Base-by-base conservation (phyloP, 2,329 filamentous ascomycete genomes). In the Fusarium metavorans region DNA sequence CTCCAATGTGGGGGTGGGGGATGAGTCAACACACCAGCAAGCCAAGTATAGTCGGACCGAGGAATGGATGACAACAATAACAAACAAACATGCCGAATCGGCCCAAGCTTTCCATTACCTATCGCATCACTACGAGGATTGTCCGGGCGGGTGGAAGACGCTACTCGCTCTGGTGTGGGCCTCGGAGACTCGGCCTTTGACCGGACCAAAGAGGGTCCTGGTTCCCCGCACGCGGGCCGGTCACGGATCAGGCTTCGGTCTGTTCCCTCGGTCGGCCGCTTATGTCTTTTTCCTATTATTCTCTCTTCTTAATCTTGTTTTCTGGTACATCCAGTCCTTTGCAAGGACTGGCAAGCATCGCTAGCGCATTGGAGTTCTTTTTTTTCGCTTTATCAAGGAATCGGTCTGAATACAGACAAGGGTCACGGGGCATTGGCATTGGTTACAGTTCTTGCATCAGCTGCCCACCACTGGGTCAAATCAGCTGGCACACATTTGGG, bases 401-500 rank as follows among this genome's bases (percentile, higher is more conserved):
- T 66, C 59, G 72, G 56, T 57, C 63, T 57, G 54, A 57, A 41
- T 11, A 66, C 48, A 32, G 25, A 66, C 32, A 52, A 50, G 64
- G 61, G 45, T 63, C 60, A 57, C 56, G 61, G 61, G 50, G 35
- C 45, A 64, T 54, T 35, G 54, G 56, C 9, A 30, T 59, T 62
- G 32, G 34, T 52, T 66, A 71, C 72, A 70, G 57, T 59, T 50
- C 66, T 57, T 67, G 72, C 66, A 74, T 69, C 73, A 74, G 73
- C 73, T 54, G 75, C 73, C 73, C 73, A 71, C 23, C 70, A 69
- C 73, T 73, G 73, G 73, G 68, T 54, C 57, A 50, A 60, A 73
- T 41, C 50, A 71, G 67, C 67, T 74, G 73, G 73, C 68, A 66
- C 67, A 74, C 63, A 69, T 54, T 60, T 68, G 52, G 67, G 70